Conservation (phyloP, 768 basidiomycete genomes). For the Tricholoma matsutake region DNA sequence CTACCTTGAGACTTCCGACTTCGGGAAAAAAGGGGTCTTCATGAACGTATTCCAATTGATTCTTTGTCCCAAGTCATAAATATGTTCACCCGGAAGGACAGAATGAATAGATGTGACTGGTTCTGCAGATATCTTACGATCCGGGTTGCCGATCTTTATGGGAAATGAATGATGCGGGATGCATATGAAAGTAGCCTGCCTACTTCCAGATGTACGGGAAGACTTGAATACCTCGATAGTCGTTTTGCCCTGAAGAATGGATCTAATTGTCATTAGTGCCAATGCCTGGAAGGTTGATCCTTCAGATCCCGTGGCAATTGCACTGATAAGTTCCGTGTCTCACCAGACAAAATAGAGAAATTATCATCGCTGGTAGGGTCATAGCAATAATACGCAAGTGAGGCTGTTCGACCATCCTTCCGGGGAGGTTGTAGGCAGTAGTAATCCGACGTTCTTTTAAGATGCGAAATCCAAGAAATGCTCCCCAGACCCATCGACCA, state of each 20-base stretch:
- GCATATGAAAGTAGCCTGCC: slow-evolving; percentile 20
- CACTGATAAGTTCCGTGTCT: slow-evolving; percentile 7
- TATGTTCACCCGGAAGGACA: slow-evolving; percentile 25
- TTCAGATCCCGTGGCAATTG: background rate
- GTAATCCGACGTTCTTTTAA: slow-evolving; percentile 17
- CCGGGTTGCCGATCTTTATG: background rate
- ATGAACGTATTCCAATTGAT: slow-evolving; percentile 27
- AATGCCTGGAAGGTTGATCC: slow-evolving; percentile 22
- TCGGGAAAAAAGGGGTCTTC: slow-evolving; percentile 18
- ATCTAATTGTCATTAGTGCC: slow-evolving; percentile 22
- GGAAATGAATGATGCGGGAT: slow-evolving; percentile 14
- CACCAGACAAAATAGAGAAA: slow-evolving; percentile 37
- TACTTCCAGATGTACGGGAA: slow-evolving; percentile 8
- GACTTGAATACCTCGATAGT: slow-evolving; percentile 25
- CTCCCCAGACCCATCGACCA: slow-evolving; percentile 40
- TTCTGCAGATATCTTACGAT: background rate
- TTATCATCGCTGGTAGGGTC: slow-evolving; percentile 21
- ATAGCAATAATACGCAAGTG: slow-evolving; percentile 31
- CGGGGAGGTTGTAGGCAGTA: slow-evolving; percentile 15
- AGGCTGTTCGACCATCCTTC: slow-evolving; percentile 34
- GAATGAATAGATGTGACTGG: slow-evolving; percentile 10
- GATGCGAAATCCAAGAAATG: slow-evolving; percentile 32
- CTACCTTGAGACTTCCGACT: background rate
- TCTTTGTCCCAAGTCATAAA: slow-evolving; percentile 36
- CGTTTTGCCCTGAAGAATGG: slow-evolving; percentile 32